Evolutionary conservation across 495 filamentous ascomycete species (phyloP).

Genomic region (Penicillium lividum): DNA sequence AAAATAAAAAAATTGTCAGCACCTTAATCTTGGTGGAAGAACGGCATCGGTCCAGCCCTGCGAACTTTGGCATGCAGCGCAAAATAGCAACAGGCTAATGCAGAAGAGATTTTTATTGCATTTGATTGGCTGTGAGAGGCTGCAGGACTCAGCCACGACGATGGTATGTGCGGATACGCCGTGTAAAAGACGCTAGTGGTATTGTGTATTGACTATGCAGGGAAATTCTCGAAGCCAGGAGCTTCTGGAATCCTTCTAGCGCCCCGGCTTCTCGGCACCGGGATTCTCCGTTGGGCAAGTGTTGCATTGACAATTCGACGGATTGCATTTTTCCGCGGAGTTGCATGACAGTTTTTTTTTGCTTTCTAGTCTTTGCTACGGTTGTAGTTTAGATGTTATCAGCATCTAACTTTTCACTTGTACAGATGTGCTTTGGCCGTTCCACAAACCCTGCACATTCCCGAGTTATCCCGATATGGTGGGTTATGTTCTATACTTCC

Average conservation of each 20-base stretch:
- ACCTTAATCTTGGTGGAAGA: conserved; percentile 14
- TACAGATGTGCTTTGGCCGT: background rate
- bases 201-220: conserved; percentile 13
- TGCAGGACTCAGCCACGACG: conserved; percentile 15
- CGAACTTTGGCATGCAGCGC: conserved; percentile 7
- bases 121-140: conserved; percentile 15
- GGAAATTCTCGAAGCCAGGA: conserved; percentile 11
- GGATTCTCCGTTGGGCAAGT: conserved; percentile 16
- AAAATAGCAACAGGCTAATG: conserved; percentile 22
- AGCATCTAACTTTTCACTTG: background rate
- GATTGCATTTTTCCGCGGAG: background rate
- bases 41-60: conserved; percentile 10
- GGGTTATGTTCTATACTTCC: conserved; percentile 1
- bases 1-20: conserved; percentile 15
- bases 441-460: conserved; percentile 1
- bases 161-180: conserved; percentile 18
- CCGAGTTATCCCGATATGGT: conserved; percentile 7
- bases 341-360: conserved; percentile 1
- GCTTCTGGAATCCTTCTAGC: conserved; percentile 24
- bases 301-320: background rate
- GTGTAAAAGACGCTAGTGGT: conserved; percentile 11
- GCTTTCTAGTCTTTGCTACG: background rate
- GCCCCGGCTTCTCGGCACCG: conserved; percentile 19
- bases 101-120: conserved; percentile 16
- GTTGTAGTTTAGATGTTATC: conserved; percentile 5